Evolutionary conservation across 2,329 filamentous ascomycete species (phyloP).

Genomic region (Stachybotrys chlorohalonatus): DNA sequence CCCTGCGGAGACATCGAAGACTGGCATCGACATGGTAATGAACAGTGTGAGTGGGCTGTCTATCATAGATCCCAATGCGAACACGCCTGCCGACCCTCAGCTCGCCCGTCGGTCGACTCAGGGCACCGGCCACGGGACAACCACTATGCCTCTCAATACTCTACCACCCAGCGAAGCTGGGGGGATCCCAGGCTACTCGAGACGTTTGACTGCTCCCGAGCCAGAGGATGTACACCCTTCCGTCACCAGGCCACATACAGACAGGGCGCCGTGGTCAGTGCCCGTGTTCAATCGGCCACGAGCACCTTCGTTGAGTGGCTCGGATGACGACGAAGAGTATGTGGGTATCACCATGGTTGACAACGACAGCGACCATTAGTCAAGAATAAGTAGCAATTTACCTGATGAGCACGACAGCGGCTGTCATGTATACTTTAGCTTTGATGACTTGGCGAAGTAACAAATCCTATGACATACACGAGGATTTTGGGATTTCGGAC

Average conservation of each 20-base stretch:
- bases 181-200: neutral
- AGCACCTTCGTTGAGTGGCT: conserved; percentile 14
- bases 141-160: neutral
- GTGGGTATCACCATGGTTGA: conserved; percentile 27
- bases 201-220: neutral
- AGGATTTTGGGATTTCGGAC: no score
- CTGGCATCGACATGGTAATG: neutral
- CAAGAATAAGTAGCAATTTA: no score
- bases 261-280: neutral
- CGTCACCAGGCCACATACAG: conserved; percentile 9
- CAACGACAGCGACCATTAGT: conserved; percentile 18
- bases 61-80: neutral
- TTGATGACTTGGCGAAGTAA: no score
- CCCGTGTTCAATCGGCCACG: conserved; percentile 3
- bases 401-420: no score
- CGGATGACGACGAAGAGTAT: conserved; percentile 24
- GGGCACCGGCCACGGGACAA: neutral
- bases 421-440: no score
- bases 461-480: no score
- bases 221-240: conserved; percentile 4
- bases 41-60: conserved; percentile 4
- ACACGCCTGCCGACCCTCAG: neutral
- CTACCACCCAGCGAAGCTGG: neutral
- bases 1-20: conserved; percentile 5
- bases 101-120: neutral